Base-by-base conservation (phyloP, 148 eudicot genomes). In the Rhododendron ferrugineum region DNA sequence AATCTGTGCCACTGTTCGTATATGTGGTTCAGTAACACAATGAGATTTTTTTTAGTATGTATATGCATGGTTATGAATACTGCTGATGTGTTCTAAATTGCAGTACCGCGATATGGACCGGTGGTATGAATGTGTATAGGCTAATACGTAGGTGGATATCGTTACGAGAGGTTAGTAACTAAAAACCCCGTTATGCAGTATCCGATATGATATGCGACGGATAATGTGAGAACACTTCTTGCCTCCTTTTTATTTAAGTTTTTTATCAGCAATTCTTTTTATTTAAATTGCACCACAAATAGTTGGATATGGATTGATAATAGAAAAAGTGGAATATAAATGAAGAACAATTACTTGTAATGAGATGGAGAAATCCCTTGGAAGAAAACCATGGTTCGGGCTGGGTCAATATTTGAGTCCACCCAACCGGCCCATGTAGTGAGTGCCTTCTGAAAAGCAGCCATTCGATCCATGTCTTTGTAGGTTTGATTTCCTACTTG, bases 351-450 rank as follows among this genome's bases (percentile, higher is more conserved):
- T 90, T 90, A 97, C 99, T 95, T 95, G 95, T 97, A 95, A 85
- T 97, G 99, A 52, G 98, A 91, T 1, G 99, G 99, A 0, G 98
- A 95, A 70, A 95, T 92, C n/a, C 99, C 99, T 91, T 97, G 99
- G 84, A 97, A 97, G 88, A 97, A 95, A 6, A 94, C 93, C 84
- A 66, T 87, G 22, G 96, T 92, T 88, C 86, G 92, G 13, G 85
- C n/a, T 32, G 98, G 96, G 85, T 92, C 91, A 81, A 94, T 68
- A 66, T 91, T 93, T 79, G 90, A 75, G 84, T 95, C 94, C 9
- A 95, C 92, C 99, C 99, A 97, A 5, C 62, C 83, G 82, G 92
- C 98, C 99, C 98, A 97, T 74, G 99, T 95, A 6, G 30, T 79
- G 2, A 97, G 88, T n/a, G 94, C 99, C 85, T 72, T 93, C 88